phyloP scores from a whole-genome alignment of 805 yeast species.

The Kluyveromyces dobzhanskii region DNA sequence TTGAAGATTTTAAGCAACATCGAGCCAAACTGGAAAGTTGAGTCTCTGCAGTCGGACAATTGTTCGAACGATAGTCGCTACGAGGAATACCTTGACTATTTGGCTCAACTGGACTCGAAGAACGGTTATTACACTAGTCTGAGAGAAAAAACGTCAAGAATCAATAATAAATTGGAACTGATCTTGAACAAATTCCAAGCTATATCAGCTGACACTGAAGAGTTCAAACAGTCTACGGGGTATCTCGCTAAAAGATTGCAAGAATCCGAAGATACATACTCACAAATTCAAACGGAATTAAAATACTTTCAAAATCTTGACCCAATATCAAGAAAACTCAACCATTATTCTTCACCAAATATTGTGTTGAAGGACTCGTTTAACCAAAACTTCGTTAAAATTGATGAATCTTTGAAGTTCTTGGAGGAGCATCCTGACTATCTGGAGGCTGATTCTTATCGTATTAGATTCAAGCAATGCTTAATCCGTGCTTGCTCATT shows the following conservation, averaged over 20 bases:
- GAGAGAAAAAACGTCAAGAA: constrained; percentile 23
- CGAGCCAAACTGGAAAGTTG: constrained; percentile 17
- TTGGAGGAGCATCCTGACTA: constrained; percentile 47
- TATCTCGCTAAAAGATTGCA: constrained; percentile 38
- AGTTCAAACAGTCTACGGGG: constrained; percentile 40
- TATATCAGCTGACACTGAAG: constrained; percentile 24
- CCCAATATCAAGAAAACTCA: constrained; percentile 55
- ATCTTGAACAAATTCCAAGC: constrained; percentile 28
- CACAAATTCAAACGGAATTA: constrained; percentile 51
- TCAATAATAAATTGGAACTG: constrained; percentile 20
- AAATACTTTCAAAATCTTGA: constrained; percentile 64
- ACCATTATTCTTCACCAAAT: constrained; percentile 55
- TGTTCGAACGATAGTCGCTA: constrained; percentile 7
- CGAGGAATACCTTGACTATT: constrained; percentile 13
- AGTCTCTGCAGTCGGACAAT: too few species aligned
- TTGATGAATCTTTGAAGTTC: constrained; percentile 63
- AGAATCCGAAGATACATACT: constrained; percentile 42
- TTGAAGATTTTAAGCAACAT: constrained; percentile 30
- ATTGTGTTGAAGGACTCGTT: constrained; percentile 56
- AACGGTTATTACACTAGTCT: constrained; percentile 20
- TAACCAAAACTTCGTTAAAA: constrained; percentile 40
- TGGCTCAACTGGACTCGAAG: constrained; percentile 28
- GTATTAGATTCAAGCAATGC: constrained; percentile 71
- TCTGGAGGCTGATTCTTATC: constrained; percentile 61
- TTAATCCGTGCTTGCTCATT: constrained; percentile 73